Conservation (phyloP, 2,329 filamentous ascomycete species). For the Elsinoe ampelina region DNA sequence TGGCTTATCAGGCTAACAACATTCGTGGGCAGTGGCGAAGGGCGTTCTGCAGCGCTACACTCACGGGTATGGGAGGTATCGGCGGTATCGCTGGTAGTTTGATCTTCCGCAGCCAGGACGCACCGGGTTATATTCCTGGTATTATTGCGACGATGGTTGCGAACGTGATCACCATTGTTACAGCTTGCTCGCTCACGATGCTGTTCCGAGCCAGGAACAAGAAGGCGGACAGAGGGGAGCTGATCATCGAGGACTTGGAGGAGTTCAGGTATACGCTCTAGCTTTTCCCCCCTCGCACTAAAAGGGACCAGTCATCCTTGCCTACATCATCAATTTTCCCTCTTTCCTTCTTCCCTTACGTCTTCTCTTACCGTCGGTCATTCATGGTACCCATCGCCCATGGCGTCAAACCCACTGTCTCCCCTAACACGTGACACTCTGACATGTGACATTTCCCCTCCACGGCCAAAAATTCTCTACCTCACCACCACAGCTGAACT, state of each 20-base stretch:
- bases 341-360: no score
- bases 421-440: not conserved
- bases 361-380: no score
- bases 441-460: not conserved
- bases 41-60: conserved; percentile 63
- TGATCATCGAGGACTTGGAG: conserved; percentile 27
- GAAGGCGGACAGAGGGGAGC: conserved; percentile 27
- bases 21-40: conserved; percentile 82
- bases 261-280: conserved; percentile 29
- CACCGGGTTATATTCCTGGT: conserved; percentile 28
- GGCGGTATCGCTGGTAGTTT: conserved; percentile 67
- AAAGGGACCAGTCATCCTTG: no score
- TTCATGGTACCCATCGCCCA: no score
- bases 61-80: conserved; percentile 68
- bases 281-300: no score
- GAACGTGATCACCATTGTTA: conserved; percentile 16
- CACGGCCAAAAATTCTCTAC: no score
- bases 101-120: conserved; percentile 52
- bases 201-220: conserved; percentile 29
- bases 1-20: conserved; percentile 79
- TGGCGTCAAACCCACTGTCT: not conserved
- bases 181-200: conserved; percentile 12
- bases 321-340: no score
- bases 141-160: conserved; percentile 30
- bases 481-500: no score